Percentiles rank a stretch among this genome's conserved stretches.
Conservation (phyloP, 441 rosid genomes). For the Pelargonium cotyledonis region DNA sequence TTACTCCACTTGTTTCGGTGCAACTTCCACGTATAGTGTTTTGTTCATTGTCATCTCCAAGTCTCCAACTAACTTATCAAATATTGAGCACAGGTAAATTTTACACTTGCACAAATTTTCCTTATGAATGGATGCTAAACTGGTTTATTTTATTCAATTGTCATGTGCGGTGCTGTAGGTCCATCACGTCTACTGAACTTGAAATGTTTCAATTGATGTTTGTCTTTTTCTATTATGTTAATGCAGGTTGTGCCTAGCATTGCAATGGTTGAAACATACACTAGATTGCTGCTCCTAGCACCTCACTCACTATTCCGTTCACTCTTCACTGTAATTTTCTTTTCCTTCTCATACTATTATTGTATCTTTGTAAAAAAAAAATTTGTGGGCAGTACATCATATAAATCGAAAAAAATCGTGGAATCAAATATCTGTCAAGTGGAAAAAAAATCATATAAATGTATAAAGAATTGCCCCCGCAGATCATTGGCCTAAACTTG, state of each 20-base stretch:
- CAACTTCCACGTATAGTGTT: too few relatives aligned
- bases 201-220: constrained; percentile 16
- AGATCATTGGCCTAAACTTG: background rate
- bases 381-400: background rate
- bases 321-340: constrained; percentile 69
- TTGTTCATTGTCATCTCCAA: too few relatives aligned
- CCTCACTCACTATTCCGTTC: constrained; percentile 93
- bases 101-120: too few relatives aligned
- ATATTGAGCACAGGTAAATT: too few relatives aligned
- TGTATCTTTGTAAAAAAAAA: background rate
- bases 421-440: constrained; percentile 4
- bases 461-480: background rate
- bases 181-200: background rate
- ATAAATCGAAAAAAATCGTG: too few relatives aligned
- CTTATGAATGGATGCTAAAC: too few relatives aligned
- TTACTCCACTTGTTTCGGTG: too few relatives aligned
- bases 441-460: background rate
- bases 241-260: constrained; percentile 92
- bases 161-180: too few relatives aligned
- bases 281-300: constrained; percentile 77
- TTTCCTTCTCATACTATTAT: constrained; percentile 17
- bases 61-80: too few relatives aligned
- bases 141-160: too few relatives aligned
- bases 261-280: constrained; percentile 98
- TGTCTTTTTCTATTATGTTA: constrained; percentile 17